Percentiles rank a stretch among this genome's conserved stretches.
phyloP scores from a whole-genome alignment of 441 rosid species.

The Corymbia calophylla region DNA sequence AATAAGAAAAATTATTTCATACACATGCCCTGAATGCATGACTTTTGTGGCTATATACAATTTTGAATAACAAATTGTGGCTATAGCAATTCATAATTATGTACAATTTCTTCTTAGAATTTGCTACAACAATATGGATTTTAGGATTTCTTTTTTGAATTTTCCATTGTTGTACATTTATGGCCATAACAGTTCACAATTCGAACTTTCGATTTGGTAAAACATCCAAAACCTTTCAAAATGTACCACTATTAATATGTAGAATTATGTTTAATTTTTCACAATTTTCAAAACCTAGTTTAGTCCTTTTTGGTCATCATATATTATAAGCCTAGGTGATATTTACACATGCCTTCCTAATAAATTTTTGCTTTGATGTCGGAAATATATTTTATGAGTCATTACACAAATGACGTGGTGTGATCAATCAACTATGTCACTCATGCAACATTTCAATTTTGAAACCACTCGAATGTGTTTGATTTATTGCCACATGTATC shows the following conservation, averaged over 20 bases:
- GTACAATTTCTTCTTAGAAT: background rate
- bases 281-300: background rate
- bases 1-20: background rate
- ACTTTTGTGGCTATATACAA: background rate
- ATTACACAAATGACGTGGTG: background rate
- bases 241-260: background rate
- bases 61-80: background rate
- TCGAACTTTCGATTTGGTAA: background rate
- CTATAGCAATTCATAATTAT: background rate
- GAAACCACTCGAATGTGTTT: background rate
- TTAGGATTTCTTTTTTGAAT: background rate
- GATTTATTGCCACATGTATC: background rate
- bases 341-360: background rate
- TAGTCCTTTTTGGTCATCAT: background rate
- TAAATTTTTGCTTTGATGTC: background rate
- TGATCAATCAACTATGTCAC: background rate
- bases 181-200: background rate
- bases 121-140: background rate
- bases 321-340: background rate
- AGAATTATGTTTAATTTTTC: background rate
- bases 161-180: background rate
- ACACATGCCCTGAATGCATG: background rate
- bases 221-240: background rate
- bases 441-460: background rate
- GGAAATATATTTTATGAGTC: background rate